phyloP scores from a whole-genome alignment of 2,329 filamentous ascomycete genomes.

The Neonectria sp. region DNA sequence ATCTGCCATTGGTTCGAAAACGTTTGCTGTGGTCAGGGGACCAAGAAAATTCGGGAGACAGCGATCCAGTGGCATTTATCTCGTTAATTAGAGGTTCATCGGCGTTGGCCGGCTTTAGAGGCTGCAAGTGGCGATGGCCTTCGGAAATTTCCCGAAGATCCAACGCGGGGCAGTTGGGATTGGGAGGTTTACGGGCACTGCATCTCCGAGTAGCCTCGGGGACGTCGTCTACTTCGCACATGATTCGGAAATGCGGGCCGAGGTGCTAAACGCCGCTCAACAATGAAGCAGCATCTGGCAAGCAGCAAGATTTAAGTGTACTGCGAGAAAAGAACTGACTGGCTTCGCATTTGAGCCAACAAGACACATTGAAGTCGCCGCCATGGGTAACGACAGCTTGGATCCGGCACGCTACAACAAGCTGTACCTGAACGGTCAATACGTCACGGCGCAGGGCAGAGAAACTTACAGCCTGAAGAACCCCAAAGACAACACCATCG shows the following conservation, averaged over 20 bases:
- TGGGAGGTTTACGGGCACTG: background rate
- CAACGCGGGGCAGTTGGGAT: background rate
- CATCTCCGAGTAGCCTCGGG: constrained; percentile 1
- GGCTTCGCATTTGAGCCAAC: no score
- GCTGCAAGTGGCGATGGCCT: background rate
- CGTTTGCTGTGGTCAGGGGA: background rate
- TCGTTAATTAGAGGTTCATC: background rate
- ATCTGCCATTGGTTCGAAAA: constrained; percentile 8
- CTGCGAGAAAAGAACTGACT: no score
- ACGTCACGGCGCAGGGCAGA: constrained; percentile 17
- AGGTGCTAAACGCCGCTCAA: background rate
- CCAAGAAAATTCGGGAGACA: background rate
- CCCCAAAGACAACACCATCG: constrained; percentile 25
- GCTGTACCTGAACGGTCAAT: constrained; percentile 26
- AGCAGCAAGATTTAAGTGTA: background rate
- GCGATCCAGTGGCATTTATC: background rate
- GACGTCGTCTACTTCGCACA: background rate
- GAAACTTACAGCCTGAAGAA: constrained; percentile 27
- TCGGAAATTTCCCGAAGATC: background rate
- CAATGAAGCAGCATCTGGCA: background rate
- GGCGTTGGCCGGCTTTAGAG: constrained; percentile 1
- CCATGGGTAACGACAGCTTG: background rate
- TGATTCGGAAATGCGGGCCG: background rate
- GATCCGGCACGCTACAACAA: constrained; percentile 16
- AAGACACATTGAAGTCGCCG: background rate